Evolutionary conservation across 345 rosid species (phyloP), one percentile per base, ranked within the genome.

Genomic region (Eucalyptus regnans): DNA sequence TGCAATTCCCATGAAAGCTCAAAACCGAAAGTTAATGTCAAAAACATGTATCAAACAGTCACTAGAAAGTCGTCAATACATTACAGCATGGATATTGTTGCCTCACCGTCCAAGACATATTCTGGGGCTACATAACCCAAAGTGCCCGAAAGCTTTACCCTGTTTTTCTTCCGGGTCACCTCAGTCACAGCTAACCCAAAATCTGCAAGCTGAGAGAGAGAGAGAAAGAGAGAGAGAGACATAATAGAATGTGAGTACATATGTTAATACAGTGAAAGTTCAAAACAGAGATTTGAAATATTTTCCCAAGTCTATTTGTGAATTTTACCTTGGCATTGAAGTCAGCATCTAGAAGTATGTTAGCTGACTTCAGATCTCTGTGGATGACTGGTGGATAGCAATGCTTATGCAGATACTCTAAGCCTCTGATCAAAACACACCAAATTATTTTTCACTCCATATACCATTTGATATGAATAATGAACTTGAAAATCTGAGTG

Each of bases 341-440:
- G 90, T 93, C 93, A 88, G 96, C 92, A 90, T 97, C 99, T 91
- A 98, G 89, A 71, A 98, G 96, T 87, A 98, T 95, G 92, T 98
- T 98, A 89, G 99, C 97, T 7, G 99, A 94, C 94, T 98, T 98
- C 93, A 98, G 95, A 95, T 98, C 99, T 90, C 99, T 95, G 94
- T 98, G 99, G 88, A 98, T 97, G 92, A 98, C 96, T 51, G 94
- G 92, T 87, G 99, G 99, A 89, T 91, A 95, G 93, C 99, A 96
- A 91, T 92, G 97, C 90, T 96, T 98, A 89, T 98, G 99, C 87
- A 98, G 91, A 95, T 98, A 96, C 88, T 98, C 99, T 90, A 98
- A 90, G 92, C 98, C 99, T 93, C 99, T 98, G 92, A 91, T 91
- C 93, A 88, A 89, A 92, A 94, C 79, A 43, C 64, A 18, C 80